Percentiles rank a stretch among this genome's conserved stretches.
Evolutionary conservation across 371 early-diverging fungal species (phyloP).

Genomic region (Mucor mucedo): DNA sequence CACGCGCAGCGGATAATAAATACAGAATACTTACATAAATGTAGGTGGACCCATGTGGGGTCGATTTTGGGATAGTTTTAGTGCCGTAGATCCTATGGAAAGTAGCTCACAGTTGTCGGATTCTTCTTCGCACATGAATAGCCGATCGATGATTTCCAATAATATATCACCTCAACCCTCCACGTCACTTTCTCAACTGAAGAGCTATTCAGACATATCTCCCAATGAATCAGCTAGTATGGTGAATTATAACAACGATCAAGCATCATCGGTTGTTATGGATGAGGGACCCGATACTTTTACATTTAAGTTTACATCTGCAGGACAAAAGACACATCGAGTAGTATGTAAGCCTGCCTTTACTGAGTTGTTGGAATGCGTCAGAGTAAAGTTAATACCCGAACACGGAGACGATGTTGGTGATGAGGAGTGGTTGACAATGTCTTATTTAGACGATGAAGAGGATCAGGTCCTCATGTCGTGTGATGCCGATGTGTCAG

Average conservation of each 20-base stretch:
- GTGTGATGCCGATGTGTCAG: conserved; percentile 76
- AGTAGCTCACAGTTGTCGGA: conserved; percentile 48
- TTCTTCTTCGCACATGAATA: conserved; percentile 18
- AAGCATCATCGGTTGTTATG: conserved; percentile 3
- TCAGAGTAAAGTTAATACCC: conserved; percentile 39
- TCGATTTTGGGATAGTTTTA: conserved; percentile 56
- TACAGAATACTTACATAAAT: background rate
- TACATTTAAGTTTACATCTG: conserved; percentile 80
- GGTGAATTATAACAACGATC: conserved; percentile 40
- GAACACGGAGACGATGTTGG: conserved; percentile 33
- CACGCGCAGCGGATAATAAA: background rate
- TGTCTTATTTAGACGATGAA: conserved; percentile 89
- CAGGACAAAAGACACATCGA: conserved; percentile 73
- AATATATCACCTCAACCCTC: conserved; percentile 46
- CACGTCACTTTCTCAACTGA: conserved; percentile 45
- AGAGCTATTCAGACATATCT: conserved; percentile 49
- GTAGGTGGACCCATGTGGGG: conserved; percentile 52
- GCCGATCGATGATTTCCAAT: conserved; percentile 27
- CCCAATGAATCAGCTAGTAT: conserved; percentile 54
- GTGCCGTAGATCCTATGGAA: conserved; percentile 51
- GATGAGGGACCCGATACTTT: conserved; percentile 38
- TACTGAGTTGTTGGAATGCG: conserved; percentile 52
- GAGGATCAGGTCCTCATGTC: conserved; percentile 80
- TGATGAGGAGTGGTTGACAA: conserved; percentile 51
- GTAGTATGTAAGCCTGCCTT: conserved; percentile 62